These are phyloP conservation scores for Nosema muscidifuracis DNA, from an alignment of 371 early-diverging fungal genomes.

Conservation along the genomic window DNA sequence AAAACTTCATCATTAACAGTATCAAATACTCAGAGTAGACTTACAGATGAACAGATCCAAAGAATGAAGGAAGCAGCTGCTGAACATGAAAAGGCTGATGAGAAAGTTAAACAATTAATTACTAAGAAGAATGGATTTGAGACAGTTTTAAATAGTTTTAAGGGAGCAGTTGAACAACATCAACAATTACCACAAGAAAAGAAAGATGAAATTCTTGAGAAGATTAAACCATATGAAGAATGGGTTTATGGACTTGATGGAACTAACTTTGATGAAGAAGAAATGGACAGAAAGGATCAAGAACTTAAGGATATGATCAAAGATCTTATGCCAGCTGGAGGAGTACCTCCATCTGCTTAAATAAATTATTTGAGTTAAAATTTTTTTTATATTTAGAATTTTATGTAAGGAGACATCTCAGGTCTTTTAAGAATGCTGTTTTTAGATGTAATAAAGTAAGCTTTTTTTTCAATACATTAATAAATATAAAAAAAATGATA, in stretches of 20 bases:
- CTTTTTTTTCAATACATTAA: too few species aligned
- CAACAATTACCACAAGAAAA: conserved; percentile 28
- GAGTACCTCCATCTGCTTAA: conserved; percentile 15
- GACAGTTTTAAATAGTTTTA: conserved; percentile 1
- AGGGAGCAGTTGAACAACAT: conserved; percentile 11
- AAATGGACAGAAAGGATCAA: conserved; percentile 15
- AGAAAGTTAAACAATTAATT: conserved; percentile 9
- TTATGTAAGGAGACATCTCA: too few species aligned
- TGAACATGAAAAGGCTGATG: conserved; percentile 56
- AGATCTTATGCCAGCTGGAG: conserved; percentile 22
- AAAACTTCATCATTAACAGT: not conserved
- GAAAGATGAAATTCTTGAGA: conserved; percentile 10
- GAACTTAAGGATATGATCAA: conserved; percentile 24
- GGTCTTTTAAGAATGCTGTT: too few species aligned
- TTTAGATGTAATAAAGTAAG: too few species aligned
- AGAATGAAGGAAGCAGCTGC: conserved; percentile 65
- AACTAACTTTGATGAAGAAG: conserved; percentile 9
- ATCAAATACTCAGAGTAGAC: conserved; percentile 64
- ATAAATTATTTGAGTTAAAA: conserved; percentile 4
- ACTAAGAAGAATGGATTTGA: conserved; percentile 27
- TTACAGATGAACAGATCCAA: conserved; percentile 65
- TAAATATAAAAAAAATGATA: too few species aligned
- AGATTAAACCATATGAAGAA: conserved; percentile 21
- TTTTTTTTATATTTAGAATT: too few species aligned
- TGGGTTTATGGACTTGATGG: conserved; percentile 19